Evolutionary conservation across 805 yeast genomes (phyloP).

Genomic region (Kazachstania psychrophila): DNA sequence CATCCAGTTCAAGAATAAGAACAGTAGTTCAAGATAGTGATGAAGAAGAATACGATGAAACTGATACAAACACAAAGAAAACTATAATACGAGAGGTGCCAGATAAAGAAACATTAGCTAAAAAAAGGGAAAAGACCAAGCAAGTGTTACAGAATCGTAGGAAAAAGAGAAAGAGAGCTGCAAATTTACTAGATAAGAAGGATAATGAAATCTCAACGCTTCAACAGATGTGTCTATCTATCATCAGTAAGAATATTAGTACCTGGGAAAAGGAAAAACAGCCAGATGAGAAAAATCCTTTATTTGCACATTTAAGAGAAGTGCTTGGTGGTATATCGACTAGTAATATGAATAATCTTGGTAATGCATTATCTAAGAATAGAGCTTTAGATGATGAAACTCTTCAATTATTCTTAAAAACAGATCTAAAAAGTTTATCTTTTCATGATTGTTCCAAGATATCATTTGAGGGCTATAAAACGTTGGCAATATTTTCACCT

Average conservation of each 20-base stretch:
- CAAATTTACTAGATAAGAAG: constrained; percentile 68
- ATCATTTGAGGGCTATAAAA: constrained; percentile 51
- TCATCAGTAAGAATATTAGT: constrained; percentile 41
- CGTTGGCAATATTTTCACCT: constrained; percentile 75
- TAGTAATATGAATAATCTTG: constrained; percentile 58
- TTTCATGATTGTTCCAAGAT: constrained; percentile 92
- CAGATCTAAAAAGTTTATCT: constrained; percentile 47
- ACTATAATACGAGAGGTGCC: neutral
- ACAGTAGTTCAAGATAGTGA: constrained; percentile 30
- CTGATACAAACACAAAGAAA: neutral
- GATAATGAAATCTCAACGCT: constrained; percentile 56
- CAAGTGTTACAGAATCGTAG: constrained; percentile 51
- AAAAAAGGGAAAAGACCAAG: constrained; percentile 38
- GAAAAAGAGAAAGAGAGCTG: constrained; percentile 70
- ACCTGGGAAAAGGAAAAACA: constrained; percentile 17
- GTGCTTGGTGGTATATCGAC: constrained; percentile 81
- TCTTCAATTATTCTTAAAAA: constrained; percentile 59
- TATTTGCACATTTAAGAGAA: constrained; percentile 36
- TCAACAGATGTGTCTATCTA: constrained; percentile 71
- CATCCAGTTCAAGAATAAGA: constrained; percentile 12
- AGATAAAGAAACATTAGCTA: constrained; percentile 8
- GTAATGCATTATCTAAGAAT: constrained; percentile 71
- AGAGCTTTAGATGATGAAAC: constrained; percentile 70
- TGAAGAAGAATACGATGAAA: constrained; percentile 21
- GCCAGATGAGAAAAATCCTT: constrained; percentile 7